Evolutionary conservation across 768 basidiomycete species (phyloP).

Genomic region (Mycena chlorophos): DNA sequence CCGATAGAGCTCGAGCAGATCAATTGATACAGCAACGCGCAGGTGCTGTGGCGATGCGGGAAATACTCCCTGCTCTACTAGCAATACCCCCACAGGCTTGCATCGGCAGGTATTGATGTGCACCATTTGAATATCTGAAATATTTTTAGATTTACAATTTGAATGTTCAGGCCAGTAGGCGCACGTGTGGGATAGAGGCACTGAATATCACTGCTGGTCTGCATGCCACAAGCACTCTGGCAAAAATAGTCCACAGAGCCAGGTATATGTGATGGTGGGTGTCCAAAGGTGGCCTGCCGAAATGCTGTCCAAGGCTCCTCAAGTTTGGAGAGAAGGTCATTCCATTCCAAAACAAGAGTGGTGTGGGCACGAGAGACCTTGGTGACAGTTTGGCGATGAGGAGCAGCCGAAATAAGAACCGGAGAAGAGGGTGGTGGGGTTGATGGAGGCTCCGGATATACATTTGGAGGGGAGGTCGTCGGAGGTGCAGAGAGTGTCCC

Average conservation of each 20-base stretch:
- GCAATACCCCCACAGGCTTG: conserved; percentile 2
- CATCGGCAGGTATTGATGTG: conserved; percentile 13
- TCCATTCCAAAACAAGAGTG: not conserved
- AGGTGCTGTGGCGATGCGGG: conserved; percentile 19
- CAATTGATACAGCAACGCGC: conserved; percentile 17
- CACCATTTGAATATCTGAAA: conserved; percentile 10
- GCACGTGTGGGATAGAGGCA: not conserved
- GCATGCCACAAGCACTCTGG: not conserved
- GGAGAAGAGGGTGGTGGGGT: not conserved
- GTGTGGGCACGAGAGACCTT: not conserved
- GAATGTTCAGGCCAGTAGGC: not conserved
- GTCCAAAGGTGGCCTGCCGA: not conserved
- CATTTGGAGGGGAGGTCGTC: too few species aligned
- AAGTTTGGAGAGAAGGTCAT: not conserved
- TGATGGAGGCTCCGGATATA: too few species aligned
- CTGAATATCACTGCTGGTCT: not conserved
- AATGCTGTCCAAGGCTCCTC: not conserved
- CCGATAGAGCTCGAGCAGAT: conserved; percentile 21
- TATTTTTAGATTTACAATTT: not conserved
- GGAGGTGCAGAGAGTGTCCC: too few species aligned
- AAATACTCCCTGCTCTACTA: conserved; percentile 21
- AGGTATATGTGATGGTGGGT: not conserved
- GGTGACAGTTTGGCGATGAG: not conserved
- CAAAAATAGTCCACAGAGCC: not conserved
- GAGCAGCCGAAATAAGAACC: not conserved